phyloP scores from a whole-genome alignment of 495 filamentous ascomycete genomes.

The Podospora didyma region DNA sequence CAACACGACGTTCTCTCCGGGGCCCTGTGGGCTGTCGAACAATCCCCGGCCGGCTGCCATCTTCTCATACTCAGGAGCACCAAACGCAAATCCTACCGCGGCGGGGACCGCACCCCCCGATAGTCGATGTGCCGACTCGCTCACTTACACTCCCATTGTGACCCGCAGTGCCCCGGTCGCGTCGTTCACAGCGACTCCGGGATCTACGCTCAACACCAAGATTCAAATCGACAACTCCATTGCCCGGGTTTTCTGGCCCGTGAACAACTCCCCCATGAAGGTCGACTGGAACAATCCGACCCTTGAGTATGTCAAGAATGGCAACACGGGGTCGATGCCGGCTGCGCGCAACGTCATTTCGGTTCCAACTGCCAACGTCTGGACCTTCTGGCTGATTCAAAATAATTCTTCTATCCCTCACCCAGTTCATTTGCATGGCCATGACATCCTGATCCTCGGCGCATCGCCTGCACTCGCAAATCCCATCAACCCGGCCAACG shows the following conservation, averaged over 20 bases:
- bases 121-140: constrained; percentile 15
- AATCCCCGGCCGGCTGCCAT: constrained; percentile 24
- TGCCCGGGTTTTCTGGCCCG: constrained; percentile 31
- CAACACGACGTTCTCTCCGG: constrained; percentile 22
- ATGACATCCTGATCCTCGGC: constrained; percentile 52
- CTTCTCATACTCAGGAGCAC: constrained; percentile 23
- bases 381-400: constrained; percentile 39
- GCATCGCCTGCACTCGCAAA: constrained; percentile 28
- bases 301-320: constrained; percentile 27
- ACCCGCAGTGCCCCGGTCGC: constrained; percentile 16
- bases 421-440: constrained; percentile 49
- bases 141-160: constrained; percentile 16
- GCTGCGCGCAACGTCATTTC: constrained; percentile 17
- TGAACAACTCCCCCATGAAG: constrained; percentile 31
- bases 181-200: constrained; percentile 9
- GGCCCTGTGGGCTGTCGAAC: constrained; percentile 22
- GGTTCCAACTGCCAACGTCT: constrained; percentile 20
- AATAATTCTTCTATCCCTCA: constrained; percentile 43
- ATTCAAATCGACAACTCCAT: constrained; percentile 16
- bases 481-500: constrained; percentile 11
- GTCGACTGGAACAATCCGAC: constrained; percentile 33
- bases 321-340: constrained; percentile 20
- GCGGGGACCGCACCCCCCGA: constrained; percentile 16
- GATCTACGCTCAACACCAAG: constrained; percentile 22
- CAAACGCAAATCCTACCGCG: constrained; percentile 12